Percentiles rank a stretch among this genome's conserved stretches.
Conservation (phyloP, 306 rosid species). For the Carpinus viminea region DNA sequence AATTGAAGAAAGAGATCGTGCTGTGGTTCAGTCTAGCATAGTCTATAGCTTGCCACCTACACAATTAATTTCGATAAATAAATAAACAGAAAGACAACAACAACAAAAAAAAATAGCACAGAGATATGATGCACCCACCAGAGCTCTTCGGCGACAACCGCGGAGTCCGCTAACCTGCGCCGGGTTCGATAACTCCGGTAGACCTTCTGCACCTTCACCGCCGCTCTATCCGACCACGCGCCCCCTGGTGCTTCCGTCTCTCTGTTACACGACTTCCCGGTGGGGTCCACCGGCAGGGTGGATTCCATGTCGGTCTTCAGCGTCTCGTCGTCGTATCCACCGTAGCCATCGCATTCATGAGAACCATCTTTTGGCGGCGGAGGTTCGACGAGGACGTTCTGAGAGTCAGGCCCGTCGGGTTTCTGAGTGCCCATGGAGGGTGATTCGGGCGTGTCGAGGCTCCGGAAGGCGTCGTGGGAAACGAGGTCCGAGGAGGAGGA, state of each 20-base stretch:
- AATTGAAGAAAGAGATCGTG: conserved; percentile 84
- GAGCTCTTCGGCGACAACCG: conserved; percentile 87
- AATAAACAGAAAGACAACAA: not conserved
- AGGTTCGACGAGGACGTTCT: not conserved
- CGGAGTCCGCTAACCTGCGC: conserved; percentile 89
- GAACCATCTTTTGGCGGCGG: not conserved
- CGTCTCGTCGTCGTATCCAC: too few relatives aligned
- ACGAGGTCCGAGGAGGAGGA: conserved; percentile 11
- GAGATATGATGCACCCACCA: conserved; percentile 48
- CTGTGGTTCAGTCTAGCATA: conserved; percentile 62
- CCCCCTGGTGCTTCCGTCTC: not conserved
- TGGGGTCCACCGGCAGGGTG: conserved; percentile 4
- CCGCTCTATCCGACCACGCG: conserved; percentile 44
- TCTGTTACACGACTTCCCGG: not conserved
- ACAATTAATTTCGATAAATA: not conserved
- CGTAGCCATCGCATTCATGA: conserved; percentile 6
- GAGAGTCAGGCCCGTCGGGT: not conserved
- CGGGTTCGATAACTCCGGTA: conserved; percentile 90
- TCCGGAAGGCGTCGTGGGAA: not conserved
- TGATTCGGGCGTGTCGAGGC: conserved; percentile 25
- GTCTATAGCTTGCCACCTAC: conserved; percentile 93
- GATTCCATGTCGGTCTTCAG: not conserved
- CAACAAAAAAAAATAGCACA: not conserved
- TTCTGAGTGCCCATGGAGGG: not conserved
- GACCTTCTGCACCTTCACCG: conserved; percentile 67